Base-by-base conservation (phyloP, 352 stramenopile species). In the Blastocystis sp. region DNA sequence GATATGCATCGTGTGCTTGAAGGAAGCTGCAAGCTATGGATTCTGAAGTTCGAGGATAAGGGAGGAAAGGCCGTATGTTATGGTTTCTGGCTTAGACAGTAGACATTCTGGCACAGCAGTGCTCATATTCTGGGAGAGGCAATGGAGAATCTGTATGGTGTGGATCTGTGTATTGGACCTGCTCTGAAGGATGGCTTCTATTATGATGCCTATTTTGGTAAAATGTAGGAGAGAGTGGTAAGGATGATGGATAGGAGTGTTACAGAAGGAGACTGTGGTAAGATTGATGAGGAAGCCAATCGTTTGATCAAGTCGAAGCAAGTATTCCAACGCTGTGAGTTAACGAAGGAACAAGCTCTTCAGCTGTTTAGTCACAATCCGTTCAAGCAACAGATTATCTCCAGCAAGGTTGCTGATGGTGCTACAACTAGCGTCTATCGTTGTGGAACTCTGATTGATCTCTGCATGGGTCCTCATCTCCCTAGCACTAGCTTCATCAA, bases 201-300 rank as follows among this genome's bases (percentile, higher is more conserved):
- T 90, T 99, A 99, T 89, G 96, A 99, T 92, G 96, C 93, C 87
- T 99, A 98, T 92, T 98, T 99, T 94, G 97, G 97, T 78, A 87
- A 78, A 46, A 78, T 78, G 56, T 46, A 74, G 63, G 11, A 21
- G 12, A 27, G 0, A 52, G 21, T 46, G 1, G n/a, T 1, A 5
- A 3, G 12, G 5, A 51, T 74, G 29, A 74, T 21, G 6, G 16
- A 3, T 78, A 91, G 89, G 46, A 91, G 90, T 37, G 88, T 93
- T 24, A 86, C 85, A 0, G 92, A 95, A n/a, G 89, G 92, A 89
- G 93, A 96, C 37, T 90, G 95, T 74, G 92, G 90, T n/a, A 92
- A 94, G 32, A 92, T 98, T 37, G 93, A 98, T 88, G 92, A 94
- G 86, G 91, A 94, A 71, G 95, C 96, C 39, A 88, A 83, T 24